These are phyloP conservation scores for Monilinia polystroma DNA, from an alignment of 2,329 filamentous ascomycete species.

Conservation along the genomic window DNA sequence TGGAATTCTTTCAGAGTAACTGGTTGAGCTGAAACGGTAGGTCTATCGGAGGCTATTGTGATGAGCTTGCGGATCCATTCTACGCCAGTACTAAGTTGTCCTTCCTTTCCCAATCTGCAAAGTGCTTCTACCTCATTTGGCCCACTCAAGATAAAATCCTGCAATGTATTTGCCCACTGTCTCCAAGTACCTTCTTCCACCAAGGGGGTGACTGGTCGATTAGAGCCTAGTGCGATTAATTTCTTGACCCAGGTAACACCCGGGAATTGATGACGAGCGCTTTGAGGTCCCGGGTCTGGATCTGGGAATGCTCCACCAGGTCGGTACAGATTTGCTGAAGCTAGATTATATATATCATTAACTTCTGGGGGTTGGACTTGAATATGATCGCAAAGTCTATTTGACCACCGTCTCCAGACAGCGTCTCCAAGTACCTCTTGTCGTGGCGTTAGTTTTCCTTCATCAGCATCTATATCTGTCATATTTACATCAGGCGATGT, in stretches of 20 bases:
- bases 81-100: constrained; percentile 3
- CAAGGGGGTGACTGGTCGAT: not conserved
- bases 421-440: not conserved
- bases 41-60: not conserved
- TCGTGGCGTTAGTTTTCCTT: not conserved
- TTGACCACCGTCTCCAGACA: constrained; percentile 14
- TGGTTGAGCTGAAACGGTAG: not conserved
- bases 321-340: constrained; percentile 19
- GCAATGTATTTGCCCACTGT: not conserved
- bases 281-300: not conserved
- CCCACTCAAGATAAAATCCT: constrained; percentile 1
- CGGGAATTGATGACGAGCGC: constrained; percentile 3
- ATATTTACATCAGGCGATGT: not conserved
- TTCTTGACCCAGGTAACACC: constrained; percentile 14
- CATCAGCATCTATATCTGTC: not conserved
- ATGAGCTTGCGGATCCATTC: constrained; percentile 21
- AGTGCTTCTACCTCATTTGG: not conserved
- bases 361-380: constrained; percentile 7
- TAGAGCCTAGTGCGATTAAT: not conserved
- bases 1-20: constrained; percentile 6
- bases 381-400: constrained; percentile 12
- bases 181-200: not conserved
- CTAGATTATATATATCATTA: constrained; percentile 10
- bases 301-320: not conserved
- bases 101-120: not conserved